Base-by-base conservation (phyloP, 331 rosid genomes). In the Quercus phellos region DNA sequence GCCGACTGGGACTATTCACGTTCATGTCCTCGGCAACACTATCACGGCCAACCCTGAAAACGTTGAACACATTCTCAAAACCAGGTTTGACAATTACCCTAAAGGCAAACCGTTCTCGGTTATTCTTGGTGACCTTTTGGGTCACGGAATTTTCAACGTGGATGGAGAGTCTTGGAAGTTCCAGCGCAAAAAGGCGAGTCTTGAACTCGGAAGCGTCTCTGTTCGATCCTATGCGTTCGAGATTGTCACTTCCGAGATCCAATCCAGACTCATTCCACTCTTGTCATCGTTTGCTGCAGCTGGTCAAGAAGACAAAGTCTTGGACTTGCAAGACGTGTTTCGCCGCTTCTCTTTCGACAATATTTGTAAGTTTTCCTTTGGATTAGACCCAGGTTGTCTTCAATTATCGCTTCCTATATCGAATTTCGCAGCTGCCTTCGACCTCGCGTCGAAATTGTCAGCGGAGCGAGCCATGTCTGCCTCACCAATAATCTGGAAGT, bases 41-140 rank as follows among this genome's bases (percentile, higher is more conserved):
- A 77, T 94, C 3, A 94, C 97, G 3, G 76, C 97, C 24, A 85
- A 89, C 63, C 95, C 97, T 0, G 81, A 88, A 2, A 92, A 94
- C 81, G 97, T 94, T 0, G 90, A 94, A 64, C 29, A 94, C 80
- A 92, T 94, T 7, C 87, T 94, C 54, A 90, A 89, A 32, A 87
- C 96, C 17, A 85, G 82, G 32, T 94, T 94, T 84, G 79, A 83
- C 4, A 94, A 92, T 81, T 94, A 89, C 82, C 98, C 98, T 0
- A 94, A 94, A 24, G 98, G 98, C 0, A 84, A 87, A 19, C 90
- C 86, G 0, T 94, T 94, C 70, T 89, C 98, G 24, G 61, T 81
- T 2, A 51, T 94, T 73, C 97, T 94, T 24, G 97, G 97, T 43
- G 97, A 94, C 54, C 91, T 94, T n/a, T 68, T 94, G 0, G 98